Percentiles rank a stretch among this genome's conserved stretches.
phyloP scores from a whole-genome alignment of 1,284 basidiomycete genomes.

The Melanopsichium pennsylvanicum region DNA sequence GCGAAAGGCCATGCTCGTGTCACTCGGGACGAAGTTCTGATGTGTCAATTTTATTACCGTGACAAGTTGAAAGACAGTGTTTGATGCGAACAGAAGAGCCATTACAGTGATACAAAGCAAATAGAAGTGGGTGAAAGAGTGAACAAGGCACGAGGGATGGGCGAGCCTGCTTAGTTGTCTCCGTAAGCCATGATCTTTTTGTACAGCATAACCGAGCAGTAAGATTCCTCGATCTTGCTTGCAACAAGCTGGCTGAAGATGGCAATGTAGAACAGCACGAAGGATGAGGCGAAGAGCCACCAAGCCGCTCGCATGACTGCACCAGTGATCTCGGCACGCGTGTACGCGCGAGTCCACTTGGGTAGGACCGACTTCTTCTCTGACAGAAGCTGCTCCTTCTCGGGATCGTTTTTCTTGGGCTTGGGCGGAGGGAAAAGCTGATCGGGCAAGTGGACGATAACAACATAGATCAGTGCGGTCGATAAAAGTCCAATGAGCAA shows the following conservation, averaged over 20 bases:
- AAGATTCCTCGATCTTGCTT: slow-evolving; percentile 24
- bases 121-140: too few species aligned
- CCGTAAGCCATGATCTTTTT: slow-evolving; percentile 19
- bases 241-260: slow-evolving; percentile 29
- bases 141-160: not conserved
- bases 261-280: slow-evolving; percentile 28
- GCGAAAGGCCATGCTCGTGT: too few species aligned
- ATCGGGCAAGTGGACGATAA: slow-evolving; percentile 13
- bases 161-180: slow-evolving; percentile 6
- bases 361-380: slow-evolving; percentile 9
- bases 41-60: too few species aligned
- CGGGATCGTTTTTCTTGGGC: slow-evolving; percentile 16
- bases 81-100: not conserved
- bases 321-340: slow-evolving; percentile 14
- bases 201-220: slow-evolving; percentile 20
- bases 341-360: slow-evolving; percentile 13
- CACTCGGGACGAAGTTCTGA: too few species aligned
- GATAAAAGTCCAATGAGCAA: slow-evolving; percentile 12
- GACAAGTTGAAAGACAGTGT: slow-evolving; percentile 10
- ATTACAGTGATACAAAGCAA: not conserved
- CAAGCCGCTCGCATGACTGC: slow-evolving; percentile 17
- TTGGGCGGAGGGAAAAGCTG: slow-evolving; percentile 25
- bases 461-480: slow-evolving; percentile 15
- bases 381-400: slow-evolving; percentile 9
- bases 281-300: slow-evolving; percentile 27